phyloP scores from a whole-genome alignment of 441 rosid species.

The Erodium chrysanthum region DNA sequence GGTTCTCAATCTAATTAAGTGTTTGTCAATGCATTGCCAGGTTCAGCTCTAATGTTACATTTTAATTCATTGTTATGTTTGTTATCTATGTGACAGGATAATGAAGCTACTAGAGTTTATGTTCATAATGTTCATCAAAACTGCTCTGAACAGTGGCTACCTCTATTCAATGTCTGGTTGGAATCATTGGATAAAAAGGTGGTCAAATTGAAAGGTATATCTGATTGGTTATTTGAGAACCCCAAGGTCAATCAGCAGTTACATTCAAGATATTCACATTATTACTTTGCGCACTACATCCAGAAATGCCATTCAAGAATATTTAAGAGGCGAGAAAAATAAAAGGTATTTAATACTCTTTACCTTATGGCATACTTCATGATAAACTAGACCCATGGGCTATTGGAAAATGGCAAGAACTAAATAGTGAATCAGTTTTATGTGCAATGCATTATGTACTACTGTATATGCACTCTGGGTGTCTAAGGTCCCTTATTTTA shows the following conservation, averaged over 20 bases:
- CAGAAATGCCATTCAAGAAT: conserved; percentile 8
- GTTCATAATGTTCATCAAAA: background rate
- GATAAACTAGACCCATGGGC: background rate
- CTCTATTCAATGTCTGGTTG: conserved; percentile 5
- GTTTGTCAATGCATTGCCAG: background rate
- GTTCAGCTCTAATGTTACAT: background rate
- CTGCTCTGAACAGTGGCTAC: conserved; percentile 6
- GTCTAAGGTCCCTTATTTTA: background rate
- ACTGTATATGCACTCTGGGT: background rate
- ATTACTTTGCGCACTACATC: background rate
- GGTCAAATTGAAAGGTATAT: background rate
- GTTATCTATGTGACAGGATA: background rate
- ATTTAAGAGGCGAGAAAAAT: background rate
- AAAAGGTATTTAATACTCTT: background rate
- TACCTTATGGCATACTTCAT: background rate
- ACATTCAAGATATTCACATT: background rate
- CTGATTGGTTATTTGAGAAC: conserved; percentile 2
- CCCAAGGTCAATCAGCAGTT: conserved; percentile 2
- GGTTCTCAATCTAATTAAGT: background rate
- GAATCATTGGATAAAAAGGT: conserved; percentile 1
- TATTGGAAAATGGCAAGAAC: background rate
- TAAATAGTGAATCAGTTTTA: background rate
- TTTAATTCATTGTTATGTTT: background rate
- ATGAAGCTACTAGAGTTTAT: background rate
- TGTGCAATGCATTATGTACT: background rate